Percentiles rank a stretch among this genome's conserved stretches.
Evolutionary conservation across 768 basidiomycete species (phyloP).

Genomic region (Leccinum rimulosum): DNA sequence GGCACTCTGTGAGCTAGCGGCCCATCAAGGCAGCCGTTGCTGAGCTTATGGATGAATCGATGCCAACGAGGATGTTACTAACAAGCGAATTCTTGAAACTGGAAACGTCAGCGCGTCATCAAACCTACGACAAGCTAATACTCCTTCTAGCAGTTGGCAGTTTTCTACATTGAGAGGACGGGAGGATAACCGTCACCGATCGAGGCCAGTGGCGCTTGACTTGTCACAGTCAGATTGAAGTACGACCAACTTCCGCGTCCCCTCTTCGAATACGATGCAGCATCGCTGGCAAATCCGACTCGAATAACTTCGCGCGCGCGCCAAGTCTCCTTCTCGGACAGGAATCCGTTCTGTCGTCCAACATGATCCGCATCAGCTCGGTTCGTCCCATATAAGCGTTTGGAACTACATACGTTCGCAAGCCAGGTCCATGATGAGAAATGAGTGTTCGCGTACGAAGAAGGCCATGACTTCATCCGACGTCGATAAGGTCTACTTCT

Average conservation of each 20-base stretch:
- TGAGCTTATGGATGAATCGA: neutral
- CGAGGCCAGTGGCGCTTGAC: slow-evolving; percentile 2
- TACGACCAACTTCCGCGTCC: neutral
- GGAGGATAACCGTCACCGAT: slow-evolving; percentile 4
- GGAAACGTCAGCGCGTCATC: neutral
- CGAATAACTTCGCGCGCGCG: neutral
- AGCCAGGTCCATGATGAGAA: neutral
- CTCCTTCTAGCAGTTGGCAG: slow-evolving; percentile 5
- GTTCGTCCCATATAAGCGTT: neutral
- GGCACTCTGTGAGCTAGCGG: neutral
- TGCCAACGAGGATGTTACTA: neutral
- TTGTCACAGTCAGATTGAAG: slow-evolving; percentile 1
- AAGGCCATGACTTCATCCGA: slow-evolving; percentile 8
- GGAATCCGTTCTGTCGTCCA: neutral
- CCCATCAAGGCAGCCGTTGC: neutral
- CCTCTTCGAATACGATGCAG: neutral
- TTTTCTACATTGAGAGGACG: neutral
- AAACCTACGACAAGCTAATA: neutral
- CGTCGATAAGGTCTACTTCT: slow-evolving; percentile 9
- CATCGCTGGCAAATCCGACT: neutral
- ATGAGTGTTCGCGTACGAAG: slow-evolving; percentile 9
- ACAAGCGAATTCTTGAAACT: neutral
- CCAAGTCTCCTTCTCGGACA: neutral
- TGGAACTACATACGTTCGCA: neutral
- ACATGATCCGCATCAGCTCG: neutral